Evolutionary conservation across 768 basidiomycete species (phyloP).

Genomic region (Psilocybe sp.): DNA sequence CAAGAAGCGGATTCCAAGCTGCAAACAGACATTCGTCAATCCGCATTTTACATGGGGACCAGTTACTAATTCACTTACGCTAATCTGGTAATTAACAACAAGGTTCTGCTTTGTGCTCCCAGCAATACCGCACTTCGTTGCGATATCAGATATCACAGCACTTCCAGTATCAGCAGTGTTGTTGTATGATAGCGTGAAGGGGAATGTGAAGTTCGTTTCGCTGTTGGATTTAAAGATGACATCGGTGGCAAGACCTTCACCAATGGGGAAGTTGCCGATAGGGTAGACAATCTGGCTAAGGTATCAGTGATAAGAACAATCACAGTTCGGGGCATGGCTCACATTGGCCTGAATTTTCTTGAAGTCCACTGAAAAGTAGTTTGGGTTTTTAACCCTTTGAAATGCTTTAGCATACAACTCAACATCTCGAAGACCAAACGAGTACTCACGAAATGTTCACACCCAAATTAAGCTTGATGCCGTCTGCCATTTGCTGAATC

Average conservation of each 20-base stretch:
- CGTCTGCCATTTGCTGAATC: slow-evolving; percentile 35
- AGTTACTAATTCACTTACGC: slow-evolving; percentile 38
- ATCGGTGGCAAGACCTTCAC: slow-evolving; percentile 51
- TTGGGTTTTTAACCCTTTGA: slow-evolving; percentile 73
- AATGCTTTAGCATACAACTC: slow-evolving; percentile 4
- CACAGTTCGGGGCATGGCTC: slow-evolving; percentile 1
- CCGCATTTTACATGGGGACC: not conserved
- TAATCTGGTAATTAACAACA: slow-evolving; percentile 63
- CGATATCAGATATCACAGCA: slow-evolving; percentile 59
- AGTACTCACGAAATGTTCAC: slow-evolving; percentile 62
- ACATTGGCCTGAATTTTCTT: slow-evolving; percentile 63
- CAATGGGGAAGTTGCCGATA: slow-evolving; percentile 66
- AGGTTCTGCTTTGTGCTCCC: slow-evolving; percentile 47
- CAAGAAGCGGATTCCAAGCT: slow-evolving; percentile 68
- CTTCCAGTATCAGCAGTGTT: slow-evolving; percentile 47
- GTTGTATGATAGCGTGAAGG: slow-evolving; percentile 66
- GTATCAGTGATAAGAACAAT: not conserved
- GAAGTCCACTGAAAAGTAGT: slow-evolving; percentile 72
- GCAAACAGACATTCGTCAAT: slow-evolving; percentile 3
- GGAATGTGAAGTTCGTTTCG: slow-evolving; percentile 71
- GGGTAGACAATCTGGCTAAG: slow-evolving; percentile 66
- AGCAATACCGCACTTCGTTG: slow-evolving; percentile 55
- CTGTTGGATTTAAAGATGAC: slow-evolving; percentile 49
- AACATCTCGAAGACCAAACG: not conserved
- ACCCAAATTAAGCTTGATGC: slow-evolving; percentile 56